Percentiles rank a stretch among this genome's conserved stretches.
These are phyloP conservation scores for Cytospora paraplurivora DNA, from an alignment of 2,329 filamentous ascomycete species.

Conservation along the genomic window DNA sequence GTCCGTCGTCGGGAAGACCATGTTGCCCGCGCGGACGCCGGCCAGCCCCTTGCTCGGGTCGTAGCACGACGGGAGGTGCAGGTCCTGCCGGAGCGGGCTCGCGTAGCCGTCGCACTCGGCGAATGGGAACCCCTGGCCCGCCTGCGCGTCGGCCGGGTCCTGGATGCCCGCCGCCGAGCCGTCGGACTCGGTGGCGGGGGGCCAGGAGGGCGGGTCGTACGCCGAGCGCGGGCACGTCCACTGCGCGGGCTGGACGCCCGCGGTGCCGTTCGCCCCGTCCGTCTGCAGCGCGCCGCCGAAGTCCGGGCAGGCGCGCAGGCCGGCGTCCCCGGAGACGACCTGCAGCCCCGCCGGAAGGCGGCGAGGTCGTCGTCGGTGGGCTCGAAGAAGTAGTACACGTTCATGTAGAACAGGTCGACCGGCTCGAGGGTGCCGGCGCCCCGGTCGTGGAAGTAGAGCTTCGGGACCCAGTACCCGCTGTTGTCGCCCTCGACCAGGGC, in stretches of 20 bases:
- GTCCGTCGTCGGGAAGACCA: constrained; percentile 59
- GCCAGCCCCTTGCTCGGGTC: constrained; percentile 62
- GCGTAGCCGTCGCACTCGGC: constrained; percentile 65
- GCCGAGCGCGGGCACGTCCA: constrained; percentile 61
- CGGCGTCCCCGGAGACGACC: constrained; percentile 69
- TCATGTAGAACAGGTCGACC: constrained; percentile 72
- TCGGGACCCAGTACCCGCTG: constrained; percentile 78
- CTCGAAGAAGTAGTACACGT: constrained; percentile 76
- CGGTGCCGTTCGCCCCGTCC: constrained; percentile 51
- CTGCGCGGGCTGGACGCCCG: constrained; percentile 56
- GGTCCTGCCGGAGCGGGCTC: constrained; percentile 64
- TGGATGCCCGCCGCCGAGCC: constrained; percentile 57
- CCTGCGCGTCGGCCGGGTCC: constrained; percentile 55
- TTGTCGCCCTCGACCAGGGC: constrained; percentile 69
- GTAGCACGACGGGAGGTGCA: constrained; percentile 77
- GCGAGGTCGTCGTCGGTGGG: constrained; percentile 65
- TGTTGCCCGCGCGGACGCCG: constrained; percentile 66
- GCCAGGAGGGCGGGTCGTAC: constrained; percentile 55
- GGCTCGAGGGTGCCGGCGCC: constrained; percentile 64
- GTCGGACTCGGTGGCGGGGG: constrained; percentile 57
- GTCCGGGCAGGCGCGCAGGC: constrained; percentile 58
- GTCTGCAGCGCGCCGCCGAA: constrained; percentile 46
- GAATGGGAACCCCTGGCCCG: constrained; percentile 69
- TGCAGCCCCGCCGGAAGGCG: constrained; percentile 69
- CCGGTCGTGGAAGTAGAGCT: constrained; percentile 67